Conservation (phyloP, 192 early-diverging fungal species). For the Backusella circina region DNA sequence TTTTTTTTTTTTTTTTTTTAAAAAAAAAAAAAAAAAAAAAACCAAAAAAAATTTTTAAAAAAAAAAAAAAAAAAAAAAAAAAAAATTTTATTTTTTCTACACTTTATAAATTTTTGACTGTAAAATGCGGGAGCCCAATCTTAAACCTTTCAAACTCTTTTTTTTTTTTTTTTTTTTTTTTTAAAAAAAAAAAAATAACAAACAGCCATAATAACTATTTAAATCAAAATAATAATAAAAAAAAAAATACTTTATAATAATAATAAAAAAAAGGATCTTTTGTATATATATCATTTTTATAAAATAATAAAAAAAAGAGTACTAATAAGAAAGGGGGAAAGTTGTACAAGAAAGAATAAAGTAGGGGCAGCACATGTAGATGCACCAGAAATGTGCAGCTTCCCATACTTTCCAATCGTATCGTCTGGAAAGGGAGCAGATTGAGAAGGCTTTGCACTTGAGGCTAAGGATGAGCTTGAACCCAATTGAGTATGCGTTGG, state of each 20-base stretch:
- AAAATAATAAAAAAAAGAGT: background rate
- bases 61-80: background rate
- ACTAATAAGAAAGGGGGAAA: background rate
- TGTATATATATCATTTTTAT: background rate
- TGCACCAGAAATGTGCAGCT: slow-evolving; percentile 14
- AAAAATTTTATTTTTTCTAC: no score
- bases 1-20: background rate
- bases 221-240: background rate
- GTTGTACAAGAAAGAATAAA: background rate
- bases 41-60: background rate
- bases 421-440: slow-evolving; percentile 29
- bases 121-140: no score
- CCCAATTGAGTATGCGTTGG: background rate
- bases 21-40: background rate
- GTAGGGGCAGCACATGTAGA: background rate
- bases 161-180: background rate
- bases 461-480: background rate
- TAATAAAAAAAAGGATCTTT: background rate
- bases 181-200: background rate
- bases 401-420: slow-evolving; percentile 24
- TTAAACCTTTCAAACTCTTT: no score
- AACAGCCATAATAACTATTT: background rate
- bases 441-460: slow-evolving; percentile 6
- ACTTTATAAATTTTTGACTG: no score
- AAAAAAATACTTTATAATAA: background rate